These are phyloP conservation scores for Eragrostis nindensis DNA, from an alignment of 176 grass and related monocot species.

Conservation along the genomic window DNA sequence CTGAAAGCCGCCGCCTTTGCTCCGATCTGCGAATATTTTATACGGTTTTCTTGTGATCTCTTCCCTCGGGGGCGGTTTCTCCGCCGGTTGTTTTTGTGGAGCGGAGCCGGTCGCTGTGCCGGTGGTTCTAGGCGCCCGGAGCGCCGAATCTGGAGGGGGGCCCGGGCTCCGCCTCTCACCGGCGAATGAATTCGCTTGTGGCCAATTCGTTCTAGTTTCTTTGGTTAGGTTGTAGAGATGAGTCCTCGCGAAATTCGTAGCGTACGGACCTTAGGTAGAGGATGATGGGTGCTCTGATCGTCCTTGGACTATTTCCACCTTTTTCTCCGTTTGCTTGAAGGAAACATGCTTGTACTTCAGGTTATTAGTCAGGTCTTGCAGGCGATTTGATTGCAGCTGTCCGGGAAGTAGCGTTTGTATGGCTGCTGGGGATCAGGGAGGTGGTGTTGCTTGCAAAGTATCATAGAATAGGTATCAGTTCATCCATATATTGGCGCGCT, in stretches of 20 bases:
- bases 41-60: constrained; percentile 12
- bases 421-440: neutral
- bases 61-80: neutral
- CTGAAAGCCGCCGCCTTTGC: neutral
- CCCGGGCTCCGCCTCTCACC: neutral
- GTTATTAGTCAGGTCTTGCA: neutral
- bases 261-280: neutral
- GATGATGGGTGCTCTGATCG: neutral
- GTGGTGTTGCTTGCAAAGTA: no score
- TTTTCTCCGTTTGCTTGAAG: neutral
- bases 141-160: constrained; percentile 28
- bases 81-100: neutral
- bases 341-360: neutral
- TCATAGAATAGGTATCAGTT: neutral
- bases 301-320: neutral
- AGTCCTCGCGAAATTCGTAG: neutral
- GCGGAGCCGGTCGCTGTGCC: neutral
- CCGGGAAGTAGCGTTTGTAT: neutral
- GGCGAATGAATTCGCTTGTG: neutral
- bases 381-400: neutral
- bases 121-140: neutral
- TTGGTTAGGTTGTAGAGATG: neutral
- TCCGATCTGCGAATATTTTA: constrained; percentile 15
- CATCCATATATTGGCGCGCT: neutral
- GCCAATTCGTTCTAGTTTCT: neutral